Conservation (phyloP, 1,284 basidiomycete species). For the Peniophora sp. region DNA sequence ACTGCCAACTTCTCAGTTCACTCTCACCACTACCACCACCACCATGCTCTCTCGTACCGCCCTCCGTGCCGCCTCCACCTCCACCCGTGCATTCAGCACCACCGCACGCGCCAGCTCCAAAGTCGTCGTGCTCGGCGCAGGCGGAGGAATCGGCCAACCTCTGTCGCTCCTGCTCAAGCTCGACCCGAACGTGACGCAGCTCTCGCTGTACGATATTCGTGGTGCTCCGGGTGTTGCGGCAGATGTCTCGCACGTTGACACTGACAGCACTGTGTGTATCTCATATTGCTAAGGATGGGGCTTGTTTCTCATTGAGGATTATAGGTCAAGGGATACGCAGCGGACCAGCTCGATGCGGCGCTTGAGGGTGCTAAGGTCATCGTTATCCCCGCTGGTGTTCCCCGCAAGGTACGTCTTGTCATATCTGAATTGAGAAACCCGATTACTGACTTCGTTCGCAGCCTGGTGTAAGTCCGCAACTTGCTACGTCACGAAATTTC, state of each 20-base stretch:
- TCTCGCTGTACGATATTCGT: conserved; percentile 87
- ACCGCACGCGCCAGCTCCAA: conserved; percentile 67
- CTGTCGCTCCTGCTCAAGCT: conserved; percentile 84
- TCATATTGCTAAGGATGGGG: conserved; percentile 2
- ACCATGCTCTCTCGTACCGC: conserved; percentile 53
- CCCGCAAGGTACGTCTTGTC: conserved; percentile 67
- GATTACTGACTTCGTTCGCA: conserved; percentile 16
- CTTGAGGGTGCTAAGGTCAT: conserved; percentile 85
- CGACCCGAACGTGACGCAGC: conserved; percentile 72
- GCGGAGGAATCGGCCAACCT: conserved; percentile 90
- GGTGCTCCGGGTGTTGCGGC: conserved; percentile 90
- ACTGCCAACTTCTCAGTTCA: too few relatives aligned
- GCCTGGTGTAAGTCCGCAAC: conserved; percentile 46
- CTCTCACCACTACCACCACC: not conserved
- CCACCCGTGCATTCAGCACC: conserved; percentile 70
- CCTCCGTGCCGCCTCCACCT: conserved; percentile 36
- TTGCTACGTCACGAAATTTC: conserved; percentile 9
- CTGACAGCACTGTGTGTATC: conserved; percentile 66
- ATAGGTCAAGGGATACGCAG: conserved; percentile 75
- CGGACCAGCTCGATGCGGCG: conserved; percentile 81
- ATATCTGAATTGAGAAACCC: conserved; percentile 3
- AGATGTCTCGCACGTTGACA: conserved; percentile 92
- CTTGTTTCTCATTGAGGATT: conserved; percentile 3
- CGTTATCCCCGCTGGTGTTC: conserved; percentile 97
- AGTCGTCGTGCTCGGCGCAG: conserved; percentile 88